A percentile compares a stretch with the other conserved stretches of the same genome.
These are phyloP conservation scores for Condylostoma magnum DNA, from an alignment of 169 alveolate genomes.

Conservation along the genomic window DNA sequence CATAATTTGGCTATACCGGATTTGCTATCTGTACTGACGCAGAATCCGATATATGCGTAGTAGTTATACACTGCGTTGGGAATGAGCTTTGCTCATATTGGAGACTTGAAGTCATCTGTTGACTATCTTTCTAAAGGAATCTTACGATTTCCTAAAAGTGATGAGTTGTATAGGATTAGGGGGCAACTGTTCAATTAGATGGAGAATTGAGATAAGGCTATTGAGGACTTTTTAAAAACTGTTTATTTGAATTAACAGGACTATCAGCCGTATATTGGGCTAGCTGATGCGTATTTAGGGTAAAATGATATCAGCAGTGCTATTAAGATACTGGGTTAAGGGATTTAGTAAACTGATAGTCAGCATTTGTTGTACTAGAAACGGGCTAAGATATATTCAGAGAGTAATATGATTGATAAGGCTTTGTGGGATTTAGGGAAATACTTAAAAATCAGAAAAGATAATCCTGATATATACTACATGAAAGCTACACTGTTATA, in stretches of 20 bases:
- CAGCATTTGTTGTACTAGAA: neutral
- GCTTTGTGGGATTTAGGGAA: constrained; percentile 35
- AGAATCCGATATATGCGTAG: neutral
- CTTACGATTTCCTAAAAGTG: constrained; percentile 42
- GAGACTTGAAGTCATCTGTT: constrained; percentile 39
- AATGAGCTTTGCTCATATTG: constrained; percentile 8
- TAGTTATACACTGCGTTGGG: neutral
- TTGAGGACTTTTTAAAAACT: constrained; percentile 37
- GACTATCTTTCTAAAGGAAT: constrained; percentile 48
- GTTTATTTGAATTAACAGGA: neutral
- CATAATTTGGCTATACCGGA: constrained; percentile 25
- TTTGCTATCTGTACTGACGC: neutral
- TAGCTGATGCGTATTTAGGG: constrained; percentile 23
- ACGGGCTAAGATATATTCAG: constrained; percentile 11
- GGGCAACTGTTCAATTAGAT: constrained; percentile 40
- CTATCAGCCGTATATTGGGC: neutral
- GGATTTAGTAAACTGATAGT: neutral
- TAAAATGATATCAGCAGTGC: constrained; percentile 5
- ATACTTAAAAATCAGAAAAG: constrained; percentile 1
- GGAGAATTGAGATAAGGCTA: constrained; percentile 36
- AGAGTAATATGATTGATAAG: constrained; percentile 15
- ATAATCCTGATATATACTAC: neutral
- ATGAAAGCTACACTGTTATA: neutral
- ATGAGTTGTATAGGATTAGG: constrained; percentile 52
- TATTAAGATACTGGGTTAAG: neutral